Base-by-base conservation (phyloP, 2,329 filamentous ascomycete species). In the Colletotrichum sp. region DNA sequence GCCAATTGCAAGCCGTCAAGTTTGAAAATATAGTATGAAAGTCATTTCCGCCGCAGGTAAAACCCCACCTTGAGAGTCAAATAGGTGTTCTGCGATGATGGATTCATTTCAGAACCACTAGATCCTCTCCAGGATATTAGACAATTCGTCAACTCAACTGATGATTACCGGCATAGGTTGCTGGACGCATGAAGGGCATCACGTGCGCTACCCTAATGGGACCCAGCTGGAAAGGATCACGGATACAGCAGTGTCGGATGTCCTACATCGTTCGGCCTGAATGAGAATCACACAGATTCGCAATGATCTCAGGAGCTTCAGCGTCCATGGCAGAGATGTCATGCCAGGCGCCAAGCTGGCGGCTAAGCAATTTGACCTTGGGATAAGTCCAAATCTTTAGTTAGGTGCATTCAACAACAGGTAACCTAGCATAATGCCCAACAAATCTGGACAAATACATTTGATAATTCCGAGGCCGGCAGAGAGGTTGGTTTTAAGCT, bases 211-310 rank as follows among this genome's bases (percentile, higher is more conserved):
- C 4, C 39, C 9, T 2, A 12, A 48, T 3, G 9, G 9, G 9
- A n/a, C 18, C 9, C 39, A 1, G 9, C 9, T 48, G 9, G 39
- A 12, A 48, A 12, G 9, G 9, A 21, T 2, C 39, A n/a, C 3
- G 18, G 3, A 12, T 48, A 48, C 1, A 2, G 0, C 39, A 48
- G 9, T 12, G 8, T 10, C 16, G 7, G 2, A 18, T 43, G 10
- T 12, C 5, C 0, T 12, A 12, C 18, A 0, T 12, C 18, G 10
- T 0, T 48, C 2, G 39, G 10, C 39, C 1, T n/a, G 39, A 1
- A n/a, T 7, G 5, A 48, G 3, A 2, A n/a, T 4, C 18, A 4
- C 18, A n/a, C 18, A 48, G 3, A 21, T 21, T 21, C 6, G 18
- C 39, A 48, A 3, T 48, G 18, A 12, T 1, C 18, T n/a, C 18